Base-by-base conservation (phyloP, 352 stramenopile genomes). In the Peronospora belbahrii region DNA sequence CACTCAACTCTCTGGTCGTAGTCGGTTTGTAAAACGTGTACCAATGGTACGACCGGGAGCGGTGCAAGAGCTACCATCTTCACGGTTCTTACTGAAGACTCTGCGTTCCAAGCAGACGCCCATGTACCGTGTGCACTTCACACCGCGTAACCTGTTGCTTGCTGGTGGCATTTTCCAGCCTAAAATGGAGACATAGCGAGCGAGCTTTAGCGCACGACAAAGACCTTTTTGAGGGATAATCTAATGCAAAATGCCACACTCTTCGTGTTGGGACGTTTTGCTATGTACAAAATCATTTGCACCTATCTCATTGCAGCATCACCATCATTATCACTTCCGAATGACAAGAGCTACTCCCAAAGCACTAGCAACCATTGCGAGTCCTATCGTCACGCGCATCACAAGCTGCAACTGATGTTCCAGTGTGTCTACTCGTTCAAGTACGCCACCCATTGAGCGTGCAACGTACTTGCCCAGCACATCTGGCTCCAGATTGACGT, bases 391-490 rank as follows among this genome's bases (percentile, higher is more conserved):
- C 41, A 54, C 38, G n/a, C 58, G 58, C 38, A 68, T 56, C 9
- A 59, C 62, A n/a, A 67, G 28, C 43, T 64, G 52, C 24, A 72
- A 48, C 42, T 81, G 70, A 23, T 56, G 60, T 48, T 92, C 75
- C 5, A 92, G 56, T 13, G 53, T 52, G 13, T 88, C 69, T 4
- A 92, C 59, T 3, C 72, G 73, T 25, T 77, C 67, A 1, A 76
- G 32, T 33, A 94, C 64, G 3, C 63, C 52, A 1, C 59, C 70
- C 65, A 95, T 77, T 4, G 77, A 89, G 31, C 74, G 77, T 43
- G 77, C 70, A 6, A 90, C 83, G 61, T 96, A 96, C 64, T 97
- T 97, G 50, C 82, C 85, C 41, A 97, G 67, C 36, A 97, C 83
- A 52, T 97, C 88, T 19, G 76, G 68, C 62, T 97, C 91, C 22